Conservation (phyloP, 441 rosid species). For the Gossypium gossypioides region DNA sequence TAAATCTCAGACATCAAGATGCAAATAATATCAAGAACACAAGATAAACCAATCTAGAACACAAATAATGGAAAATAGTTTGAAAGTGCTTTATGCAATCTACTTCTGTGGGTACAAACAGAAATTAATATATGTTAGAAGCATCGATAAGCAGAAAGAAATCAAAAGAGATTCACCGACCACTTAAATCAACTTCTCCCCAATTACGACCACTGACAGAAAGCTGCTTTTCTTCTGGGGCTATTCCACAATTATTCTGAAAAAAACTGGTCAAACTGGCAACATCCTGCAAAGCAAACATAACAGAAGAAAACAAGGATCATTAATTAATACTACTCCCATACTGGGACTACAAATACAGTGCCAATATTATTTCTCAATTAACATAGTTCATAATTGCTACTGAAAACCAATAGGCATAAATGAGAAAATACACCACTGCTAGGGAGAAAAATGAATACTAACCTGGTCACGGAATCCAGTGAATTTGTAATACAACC, state of each 20-base stretch:
- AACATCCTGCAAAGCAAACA: constrained; percentile 50
- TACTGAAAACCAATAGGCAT: neutral
- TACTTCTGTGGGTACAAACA: neutral
- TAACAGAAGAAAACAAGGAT: neutral
- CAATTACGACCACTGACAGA: constrained; percentile 87
- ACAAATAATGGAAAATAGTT: neutral
- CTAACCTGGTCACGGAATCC: constrained; percentile 85
- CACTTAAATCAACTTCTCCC: constrained; percentile 90
- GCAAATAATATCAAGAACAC: neutral
- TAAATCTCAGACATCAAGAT: neutral
- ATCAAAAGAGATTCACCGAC: constrained; percentile 25
- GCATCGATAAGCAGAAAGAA: neutral
- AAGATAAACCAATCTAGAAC: neutral
- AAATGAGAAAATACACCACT: neutral
- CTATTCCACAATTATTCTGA: constrained; percentile 57
- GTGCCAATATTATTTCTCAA: neutral
- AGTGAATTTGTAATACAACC: constrained; percentile 67
- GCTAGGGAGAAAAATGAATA: neutral
- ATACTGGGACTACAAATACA: neutral
- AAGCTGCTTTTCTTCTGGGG: constrained; percentile 82
- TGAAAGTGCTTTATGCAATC: neutral
- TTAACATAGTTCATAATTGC: neutral
- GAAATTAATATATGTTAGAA: neutral
- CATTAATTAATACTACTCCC: neutral
- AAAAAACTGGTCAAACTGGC: constrained; percentile 59